Conservation (phyloP, 257 asterid species). For the Verbena officinalis region DNA sequence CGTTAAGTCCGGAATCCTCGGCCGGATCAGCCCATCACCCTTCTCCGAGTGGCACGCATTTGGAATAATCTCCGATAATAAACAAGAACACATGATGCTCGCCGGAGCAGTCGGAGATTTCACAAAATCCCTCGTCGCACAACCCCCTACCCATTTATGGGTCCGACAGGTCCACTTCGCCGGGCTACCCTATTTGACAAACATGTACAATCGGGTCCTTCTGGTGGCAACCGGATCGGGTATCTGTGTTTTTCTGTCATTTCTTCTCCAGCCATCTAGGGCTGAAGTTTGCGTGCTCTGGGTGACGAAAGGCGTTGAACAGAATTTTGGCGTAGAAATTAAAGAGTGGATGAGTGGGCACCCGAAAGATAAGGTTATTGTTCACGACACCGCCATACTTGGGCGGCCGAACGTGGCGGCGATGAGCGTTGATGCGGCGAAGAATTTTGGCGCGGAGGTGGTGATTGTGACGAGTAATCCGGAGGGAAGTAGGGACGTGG, state of each 20-base stretch:
- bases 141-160: slow-evolving; percentile 67
- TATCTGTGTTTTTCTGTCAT: slow-evolving; percentile 66
- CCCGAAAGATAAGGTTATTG: slow-evolving; percentile 51
- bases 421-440: slow-evolving; percentile 60
- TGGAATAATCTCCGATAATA: slow-evolving; percentile 68
- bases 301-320: slow-evolving; percentile 75
- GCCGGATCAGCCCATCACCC: slow-evolving; percentile 78
- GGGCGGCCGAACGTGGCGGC: slow-evolving; percentile 68
- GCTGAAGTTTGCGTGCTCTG: slow-evolving; percentile 65
- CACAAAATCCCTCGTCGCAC: slow-evolving; percentile 51
- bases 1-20: slow-evolving; percentile 59
- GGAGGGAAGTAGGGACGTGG: slow-evolving; percentile 69
- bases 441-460: slow-evolving; percentile 57
- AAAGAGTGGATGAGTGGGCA: slow-evolving; percentile 59
- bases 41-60: slow-evolving; percentile 84
- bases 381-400: slow-evolving; percentile 64
- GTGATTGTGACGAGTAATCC: slow-evolving; percentile 80
- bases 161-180: slow-evolving; percentile 71
- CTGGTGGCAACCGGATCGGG: slow-evolving; percentile 84
- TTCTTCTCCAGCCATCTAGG: slow-evolving; percentile 59
- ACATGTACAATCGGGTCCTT: slow-evolving; percentile 60
- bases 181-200: slow-evolving; percentile 65
- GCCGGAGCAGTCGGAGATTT: slow-evolving; percentile 87
- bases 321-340: slow-evolving; percentile 61
- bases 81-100: slow-evolving; percentile 67